These are phyloP conservation scores for Amylostereum areolatum DNA, from an alignment of 1,284 basidiomycete genomes.

Conservation along the genomic window DNA sequence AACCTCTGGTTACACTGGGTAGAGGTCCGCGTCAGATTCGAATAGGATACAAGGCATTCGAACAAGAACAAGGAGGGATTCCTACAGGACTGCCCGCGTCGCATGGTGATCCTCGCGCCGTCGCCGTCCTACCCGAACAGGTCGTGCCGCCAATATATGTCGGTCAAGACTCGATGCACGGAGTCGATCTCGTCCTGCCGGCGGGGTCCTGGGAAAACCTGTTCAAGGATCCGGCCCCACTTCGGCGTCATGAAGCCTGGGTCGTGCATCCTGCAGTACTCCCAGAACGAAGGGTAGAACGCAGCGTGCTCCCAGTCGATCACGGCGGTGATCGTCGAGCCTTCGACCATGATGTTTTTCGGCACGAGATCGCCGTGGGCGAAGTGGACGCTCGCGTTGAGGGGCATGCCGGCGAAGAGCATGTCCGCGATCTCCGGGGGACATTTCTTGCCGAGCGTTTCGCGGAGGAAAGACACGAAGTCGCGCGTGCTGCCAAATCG, in stretches of 20 bases:
- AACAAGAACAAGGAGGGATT: too few relatives aligned
- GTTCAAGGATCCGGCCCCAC: constrained; percentile 13
- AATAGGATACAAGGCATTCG: too few relatives aligned
- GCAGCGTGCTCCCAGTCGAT: constrained; percentile 25
- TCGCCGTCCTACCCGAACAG: too few relatives aligned
- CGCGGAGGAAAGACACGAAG: neutral
- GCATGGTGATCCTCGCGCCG: too few relatives aligned
- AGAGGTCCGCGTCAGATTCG: too few relatives aligned
- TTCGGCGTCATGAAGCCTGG: constrained; percentile 13
- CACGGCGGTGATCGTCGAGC: constrained; percentile 20
- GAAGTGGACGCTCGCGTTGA: constrained; percentile 14
- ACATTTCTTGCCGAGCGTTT: neutral
- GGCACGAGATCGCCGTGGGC: constrained; percentile 22
- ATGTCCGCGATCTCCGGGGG: constrained; percentile 10
- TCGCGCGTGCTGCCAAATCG: constrained; percentile 3
- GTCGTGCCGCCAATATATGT: too few relatives aligned
- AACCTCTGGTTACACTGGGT: too few relatives aligned
- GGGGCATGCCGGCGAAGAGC: constrained; percentile 14
- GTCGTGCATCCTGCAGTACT: constrained; percentile 23
- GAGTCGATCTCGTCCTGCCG: constrained; percentile 4
- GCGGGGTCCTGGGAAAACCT: constrained; percentile 12
- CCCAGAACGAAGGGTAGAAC: constrained; percentile 25
- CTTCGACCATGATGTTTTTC: constrained; percentile 23
- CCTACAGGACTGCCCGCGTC: too few relatives aligned
- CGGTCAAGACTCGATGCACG: too few relatives aligned